Percentiles rank a stretch among this genome's conserved stretches.
Conservation (phyloP, 192 early-diverging fungal genomes). For the Backusella parvicylindrica region DNA sequence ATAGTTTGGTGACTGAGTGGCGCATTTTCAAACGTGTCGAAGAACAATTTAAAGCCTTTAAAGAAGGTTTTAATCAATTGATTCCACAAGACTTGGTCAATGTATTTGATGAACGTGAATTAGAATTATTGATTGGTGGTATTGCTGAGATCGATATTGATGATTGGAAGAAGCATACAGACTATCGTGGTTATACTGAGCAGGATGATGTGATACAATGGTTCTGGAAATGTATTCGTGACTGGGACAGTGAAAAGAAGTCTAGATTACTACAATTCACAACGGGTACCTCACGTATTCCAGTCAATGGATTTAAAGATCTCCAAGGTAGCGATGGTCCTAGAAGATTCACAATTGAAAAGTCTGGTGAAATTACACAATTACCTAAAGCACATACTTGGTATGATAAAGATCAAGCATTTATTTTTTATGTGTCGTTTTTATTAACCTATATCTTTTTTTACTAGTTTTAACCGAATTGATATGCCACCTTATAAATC, state of each 20-base stretch:
- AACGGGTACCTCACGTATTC: slow-evolving; percentile 96
- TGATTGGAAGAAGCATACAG: slow-evolving; percentile 99
- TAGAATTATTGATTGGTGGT: slow-evolving; percentile 95
- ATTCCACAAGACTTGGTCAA: slow-evolving; percentile 93
- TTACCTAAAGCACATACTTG: slow-evolving; percentile 96
- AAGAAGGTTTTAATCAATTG: slow-evolving; percentile 91
- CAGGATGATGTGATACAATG: slow-evolving; percentile 91
- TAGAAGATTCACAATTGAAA: slow-evolving; percentile 93
- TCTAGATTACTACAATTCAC: slow-evolving; percentile 95
- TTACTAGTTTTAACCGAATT: slow-evolving; percentile 89
- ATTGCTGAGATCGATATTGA: slow-evolving; percentile 95
- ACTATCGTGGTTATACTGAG: slow-evolving; percentile 97
- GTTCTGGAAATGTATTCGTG: slow-evolving; percentile 93
- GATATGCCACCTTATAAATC: slow-evolving; percentile 91
- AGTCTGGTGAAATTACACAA: slow-evolving; percentile 78
- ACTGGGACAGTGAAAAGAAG: slow-evolving; percentile 93
- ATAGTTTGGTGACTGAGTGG: slow-evolving; percentile 78
- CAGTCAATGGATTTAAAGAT: slow-evolving; percentile 99
- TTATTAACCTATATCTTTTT: background rate
- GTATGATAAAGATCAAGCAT: slow-evolving; percentile 42
- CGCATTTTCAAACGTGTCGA: slow-evolving; percentile 86
- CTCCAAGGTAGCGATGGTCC: slow-evolving; percentile 96
- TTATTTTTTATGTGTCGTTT: background rate
- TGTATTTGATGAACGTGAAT: slow-evolving; percentile 97
- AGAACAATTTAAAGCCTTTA: slow-evolving; percentile 96